A percentile compares a stretch with the other conserved stretches of the same genome.
Conservation (phyloP, 176 grass and related monocot genomes). For the Ampelocalamus luodianensis region DNA sequence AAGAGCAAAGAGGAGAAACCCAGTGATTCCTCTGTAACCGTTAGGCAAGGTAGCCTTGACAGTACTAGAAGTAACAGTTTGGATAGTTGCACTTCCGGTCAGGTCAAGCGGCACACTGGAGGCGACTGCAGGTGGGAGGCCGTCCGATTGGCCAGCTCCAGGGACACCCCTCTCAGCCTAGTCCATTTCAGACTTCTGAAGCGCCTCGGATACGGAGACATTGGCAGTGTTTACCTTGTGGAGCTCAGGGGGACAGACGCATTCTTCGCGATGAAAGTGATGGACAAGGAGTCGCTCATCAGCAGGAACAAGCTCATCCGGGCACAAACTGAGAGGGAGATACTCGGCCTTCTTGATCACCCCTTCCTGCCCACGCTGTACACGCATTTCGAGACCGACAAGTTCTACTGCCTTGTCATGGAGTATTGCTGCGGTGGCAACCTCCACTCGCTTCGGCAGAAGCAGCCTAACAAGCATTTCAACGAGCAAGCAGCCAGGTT, state of each 20-base stretch:
- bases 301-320: slow-evolving; percentile 68
- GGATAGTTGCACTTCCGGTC: not conserved
- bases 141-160: slow-evolving; percentile 43
- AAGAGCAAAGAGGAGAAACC: not conserved
- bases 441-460: slow-evolving; percentile 71
- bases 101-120: slow-evolving; percentile 63
- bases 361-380: slow-evolving; percentile 69
- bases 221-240: slow-evolving; percentile 67
- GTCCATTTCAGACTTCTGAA: slow-evolving; percentile 67
- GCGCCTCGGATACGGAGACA: slow-evolving; percentile 66
- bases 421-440: slow-evolving; percentile 75
- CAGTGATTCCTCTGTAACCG: not conserved
- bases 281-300: slow-evolving; percentile 70
- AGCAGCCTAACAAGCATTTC: slow-evolving; percentile 61
- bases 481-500: slow-evolving; percentile 61
- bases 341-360: slow-evolving; percentile 71
- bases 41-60: slow-evolving; percentile 3
- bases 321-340: slow-evolving; percentile 64
- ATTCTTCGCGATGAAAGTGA: slow-evolving; percentile 77
- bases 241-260: slow-evolving; percentile 57
- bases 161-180: slow-evolving; percentile 55
- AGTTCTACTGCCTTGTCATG: slow-evolving; percentile 79
- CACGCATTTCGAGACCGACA: slow-evolving; percentile 70
- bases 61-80: slow-evolving; percentile 29
- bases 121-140: slow-evolving; percentile 65